Evolutionary conservation across 1,284 basidiomycete species (phyloP), one percentile per base, ranked within the genome.

Genomic region (Tilletia setariae): DNA sequence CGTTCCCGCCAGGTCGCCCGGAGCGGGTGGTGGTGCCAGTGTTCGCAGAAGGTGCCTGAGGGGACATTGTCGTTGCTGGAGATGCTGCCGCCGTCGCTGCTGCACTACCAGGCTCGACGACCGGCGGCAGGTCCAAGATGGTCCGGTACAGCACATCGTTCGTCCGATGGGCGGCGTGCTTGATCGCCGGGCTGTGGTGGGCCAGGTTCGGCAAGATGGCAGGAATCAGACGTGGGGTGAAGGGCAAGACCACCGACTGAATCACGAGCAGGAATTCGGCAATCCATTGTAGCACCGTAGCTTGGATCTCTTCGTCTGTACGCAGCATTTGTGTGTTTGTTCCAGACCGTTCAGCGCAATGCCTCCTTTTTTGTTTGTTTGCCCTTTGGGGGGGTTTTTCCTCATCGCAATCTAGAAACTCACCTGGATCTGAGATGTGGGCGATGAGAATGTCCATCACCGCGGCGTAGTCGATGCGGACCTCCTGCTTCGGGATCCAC

Each of bases 391-490:
- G n/a, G n/a, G n/a, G n/a, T n/a, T n/a, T n/a, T n/a, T n/a, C n/a
- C n/a, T n/a, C n/a, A n/a, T n/a, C n/a, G n/a, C n/a, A n/a, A n/a
- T n/a, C n/a, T n/a, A n/a, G n/a, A 42, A 43, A 85, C 91, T 83
- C 73, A 94, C 93, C 92, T 76, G 92, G 90, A 72, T 87, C 88
- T 64, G 91, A 89, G 32, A 98, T 85, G 79, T 97, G 93, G 72
- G 89, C 88, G n/a, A 98, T 89, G 46, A 99, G 85, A 72, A 96
- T 98, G 77, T 98, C 93, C 67, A 98, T 89, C 68, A 99, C 93
- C 9, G 93, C 90, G 4, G 89, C 88, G 82, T 95, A 93, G 82
- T 98, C 90, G 70, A 99, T 90, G 70, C 87, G 87, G 7, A 98
- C 93, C 1, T 91, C 93, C 85, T 96, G 93, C 2, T 94, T 94